Evolutionary conservation across 2,329 filamentous ascomycete species (phyloP).

Genomic region (Penicillium concentricum): DNA sequence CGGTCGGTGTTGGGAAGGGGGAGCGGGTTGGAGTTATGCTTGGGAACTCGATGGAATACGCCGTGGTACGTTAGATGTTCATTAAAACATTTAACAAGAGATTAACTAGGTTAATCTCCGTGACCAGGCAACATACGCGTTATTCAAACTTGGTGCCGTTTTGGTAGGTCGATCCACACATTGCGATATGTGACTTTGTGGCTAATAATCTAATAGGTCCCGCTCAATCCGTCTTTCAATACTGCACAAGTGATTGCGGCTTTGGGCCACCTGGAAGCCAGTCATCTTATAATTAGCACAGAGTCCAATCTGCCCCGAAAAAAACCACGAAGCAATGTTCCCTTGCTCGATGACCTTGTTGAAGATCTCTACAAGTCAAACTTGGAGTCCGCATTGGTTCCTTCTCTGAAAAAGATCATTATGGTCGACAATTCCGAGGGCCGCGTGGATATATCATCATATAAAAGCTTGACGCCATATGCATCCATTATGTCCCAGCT

Average conservation of each 20-base stretch:
- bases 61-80: conserved; percentile 54
- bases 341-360: conserved; percentile 56
- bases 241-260: conserved; percentile 73
- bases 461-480: conserved; percentile 49
- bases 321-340: conserved; percentile 58
- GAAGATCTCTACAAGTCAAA: conserved; percentile 46
- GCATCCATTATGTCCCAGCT: conserved; percentile 46
- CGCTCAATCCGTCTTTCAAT: conserved; percentile 88
- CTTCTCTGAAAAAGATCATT: conserved; percentile 68
- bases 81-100: no score
- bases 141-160: conserved; percentile 92
- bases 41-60: conserved; percentile 82
- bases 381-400: conserved; percentile 59
- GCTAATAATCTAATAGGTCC: conserved; percentile 56
- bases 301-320: conserved; percentile 79
- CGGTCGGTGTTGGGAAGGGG: conserved; percentile 73
- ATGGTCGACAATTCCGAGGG: conserved; percentile 74
- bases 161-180: conserved; percentile 52
- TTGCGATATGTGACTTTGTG: neutral
- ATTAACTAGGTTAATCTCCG: conserved; percentile 9
- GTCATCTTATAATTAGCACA: conserved; percentile 77
- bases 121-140: conserved; percentile 66
- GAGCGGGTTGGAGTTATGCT: conserved; percentile 82
- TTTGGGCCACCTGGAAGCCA: conserved; percentile 69
- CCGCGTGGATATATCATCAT: conserved; percentile 48